Percentiles rank a stretch among this genome's conserved stretches.
These are phyloP conservation scores for Monilinia vaccinii-corymbosi DNA, from an alignment of 2,329 filamentous ascomycete genomes.

Conservation along the genomic window DNA sequence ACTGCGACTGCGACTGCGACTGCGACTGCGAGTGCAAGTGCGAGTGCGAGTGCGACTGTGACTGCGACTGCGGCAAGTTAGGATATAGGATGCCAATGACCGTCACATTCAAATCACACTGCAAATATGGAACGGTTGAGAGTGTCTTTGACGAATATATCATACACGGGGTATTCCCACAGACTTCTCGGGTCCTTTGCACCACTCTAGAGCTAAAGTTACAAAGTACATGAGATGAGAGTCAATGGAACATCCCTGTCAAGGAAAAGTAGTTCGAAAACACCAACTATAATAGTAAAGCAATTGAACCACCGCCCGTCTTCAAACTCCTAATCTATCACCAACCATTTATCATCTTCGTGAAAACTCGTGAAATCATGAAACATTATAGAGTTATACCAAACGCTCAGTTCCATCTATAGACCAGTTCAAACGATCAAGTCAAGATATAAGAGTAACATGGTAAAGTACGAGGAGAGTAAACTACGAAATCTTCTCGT, in stretches of 20 bases:
- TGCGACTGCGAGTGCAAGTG: too few species aligned
- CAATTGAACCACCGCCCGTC: not conserved
- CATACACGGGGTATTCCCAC: not conserved
- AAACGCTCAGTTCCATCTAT: not conserved
- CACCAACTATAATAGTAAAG: not conserved
- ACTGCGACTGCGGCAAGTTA: not conserved
- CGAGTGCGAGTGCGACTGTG: too few species aligned
- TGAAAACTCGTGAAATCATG: not conserved
- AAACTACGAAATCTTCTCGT: not conserved
- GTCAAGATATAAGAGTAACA: not conserved
- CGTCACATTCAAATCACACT: not conserved
- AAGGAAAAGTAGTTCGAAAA: not conserved
- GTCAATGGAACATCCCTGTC: not conserved
- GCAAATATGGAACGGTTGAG: not conserved
- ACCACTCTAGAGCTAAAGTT: not conserved
- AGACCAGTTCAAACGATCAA: not conserved
- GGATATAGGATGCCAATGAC: not conserved
- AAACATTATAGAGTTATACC: not conserved
- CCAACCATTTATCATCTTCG: not conserved
- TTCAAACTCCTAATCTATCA: not conserved
- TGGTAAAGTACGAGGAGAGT: not conserved
- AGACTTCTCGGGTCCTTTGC: not conserved
- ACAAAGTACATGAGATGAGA: not conserved
- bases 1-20: too few species aligned
- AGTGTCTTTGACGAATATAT: not conserved